Evolutionary conservation across 2,329 filamentous ascomycete genomes (phyloP).

Genomic region (Venturia pyrina): DNA sequence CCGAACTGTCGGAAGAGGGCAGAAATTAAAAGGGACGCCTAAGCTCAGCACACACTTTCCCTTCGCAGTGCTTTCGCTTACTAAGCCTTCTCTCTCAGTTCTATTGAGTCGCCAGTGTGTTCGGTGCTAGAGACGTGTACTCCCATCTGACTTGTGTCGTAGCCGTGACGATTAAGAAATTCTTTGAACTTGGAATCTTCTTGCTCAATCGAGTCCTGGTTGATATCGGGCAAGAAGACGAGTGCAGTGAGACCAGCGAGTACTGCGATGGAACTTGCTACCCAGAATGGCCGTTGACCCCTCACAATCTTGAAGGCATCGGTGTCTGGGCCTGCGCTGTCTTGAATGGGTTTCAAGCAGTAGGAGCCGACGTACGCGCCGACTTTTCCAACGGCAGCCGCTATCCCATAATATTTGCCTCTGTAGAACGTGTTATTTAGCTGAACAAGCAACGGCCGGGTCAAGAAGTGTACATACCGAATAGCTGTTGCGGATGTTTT

Average conservation of each 20-base stretch:
- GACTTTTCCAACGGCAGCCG: slow-evolving; percentile 64
- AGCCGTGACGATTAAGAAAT: slow-evolving; percentile 65
- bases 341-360: slow-evolving; percentile 58
- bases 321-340: slow-evolving; percentile 24
- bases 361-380: slow-evolving; percentile 80
- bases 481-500: slow-evolving; percentile 85
- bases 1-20: too few species aligned
- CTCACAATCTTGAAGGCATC: slow-evolving; percentile 19
- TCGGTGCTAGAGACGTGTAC: not conserved
- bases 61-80: not conserved
- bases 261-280: slow-evolving; percentile 64
- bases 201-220: slow-evolving; percentile 69
- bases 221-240: slow-evolving; percentile 64
- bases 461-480: slow-evolving; percentile 23
- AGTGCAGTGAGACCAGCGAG: slow-evolving; percentile 58
- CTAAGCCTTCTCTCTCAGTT: not conserved
- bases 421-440: slow-evolving; percentile 24
- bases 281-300: slow-evolving; percentile 83
- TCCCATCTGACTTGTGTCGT: slow-evolving; percentile 45
- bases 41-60: too few species aligned
- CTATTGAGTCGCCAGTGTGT: not conserved
- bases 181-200: slow-evolving; percentile 69
- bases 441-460: too few species aligned
- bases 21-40: too few species aligned
- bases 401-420: slow-evolving; percentile 63